These are phyloP conservation scores for Dryadomyces quercivorus DNA, from an alignment of 2,329 filamentous ascomycete species.

Conservation along the genomic window DNA sequence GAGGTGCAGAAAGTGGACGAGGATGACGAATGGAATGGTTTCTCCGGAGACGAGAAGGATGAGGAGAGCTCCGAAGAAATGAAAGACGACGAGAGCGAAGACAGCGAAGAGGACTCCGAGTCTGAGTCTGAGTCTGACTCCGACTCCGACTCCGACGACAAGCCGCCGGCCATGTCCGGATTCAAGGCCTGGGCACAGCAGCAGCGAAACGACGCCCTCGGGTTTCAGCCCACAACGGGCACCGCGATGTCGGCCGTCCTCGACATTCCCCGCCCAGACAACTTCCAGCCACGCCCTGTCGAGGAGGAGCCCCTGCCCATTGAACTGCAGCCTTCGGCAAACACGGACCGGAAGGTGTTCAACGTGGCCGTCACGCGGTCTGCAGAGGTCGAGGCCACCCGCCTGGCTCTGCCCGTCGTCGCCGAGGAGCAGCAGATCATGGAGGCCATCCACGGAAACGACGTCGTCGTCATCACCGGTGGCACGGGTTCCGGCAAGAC, in stretches of 20 bases:
- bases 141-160: constrained; percentile 19
- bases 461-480: constrained; percentile 84
- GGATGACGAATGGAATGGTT: constrained; percentile 41
- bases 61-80: constrained; percentile 16
- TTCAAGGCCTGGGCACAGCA: constrained; percentile 92
- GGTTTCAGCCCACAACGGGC: constrained; percentile 35
- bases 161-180: constrained; percentile 34
- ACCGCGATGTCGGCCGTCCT: constrained; percentile 21
- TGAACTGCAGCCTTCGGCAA: constrained; percentile 50
- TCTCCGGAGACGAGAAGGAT: constrained; percentile 29
- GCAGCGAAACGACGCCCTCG: constrained; percentile 73
- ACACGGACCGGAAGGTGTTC: constrained; percentile 58
- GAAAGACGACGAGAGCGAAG: constrained; percentile 21
- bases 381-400: constrained; percentile 62
- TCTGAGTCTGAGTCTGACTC: constrained; percentile 18
- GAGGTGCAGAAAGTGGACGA: constrained; percentile 26
- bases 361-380: constrained; percentile 60
- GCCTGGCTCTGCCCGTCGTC: constrained; percentile 76
- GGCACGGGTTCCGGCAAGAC: constrained; percentile 96
- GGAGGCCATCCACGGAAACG: constrained; percentile 90
- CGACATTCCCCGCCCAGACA: constrained; percentile 42
- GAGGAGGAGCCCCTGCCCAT: constrained; percentile 61
- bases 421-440: constrained; percentile 95
- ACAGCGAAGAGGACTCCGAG: constrained; percentile 19
- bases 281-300: constrained; percentile 53